phyloP scores from a whole-genome alignment of 2,329 filamentous ascomycete species.

The Ascochyta rabiei region DNA sequence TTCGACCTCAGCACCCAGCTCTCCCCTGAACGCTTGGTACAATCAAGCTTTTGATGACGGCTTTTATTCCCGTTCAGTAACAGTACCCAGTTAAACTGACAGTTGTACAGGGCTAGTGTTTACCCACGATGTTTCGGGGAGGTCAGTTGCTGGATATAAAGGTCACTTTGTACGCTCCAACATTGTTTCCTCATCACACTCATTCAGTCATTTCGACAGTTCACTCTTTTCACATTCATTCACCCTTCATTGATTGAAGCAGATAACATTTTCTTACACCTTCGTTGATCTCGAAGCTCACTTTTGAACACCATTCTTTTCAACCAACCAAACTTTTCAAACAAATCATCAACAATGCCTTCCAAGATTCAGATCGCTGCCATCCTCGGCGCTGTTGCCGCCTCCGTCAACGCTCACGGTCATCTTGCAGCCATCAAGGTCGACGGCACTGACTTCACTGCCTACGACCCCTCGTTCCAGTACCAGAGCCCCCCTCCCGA shows the following conservation, averaged over 20 bases:
- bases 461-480: slow-evolving; percentile 51
- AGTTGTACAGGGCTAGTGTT: slow-evolving; percentile 14
- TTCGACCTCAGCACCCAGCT: neutral
- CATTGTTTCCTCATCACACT: slow-evolving; percentile 20
- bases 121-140: slow-evolving; percentile 11
- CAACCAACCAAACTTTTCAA: slow-evolving; percentile 8
- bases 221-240: slow-evolving; percentile 33
- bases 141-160: slow-evolving; percentile 23
- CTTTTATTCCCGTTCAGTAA: slow-evolving; percentile 14
- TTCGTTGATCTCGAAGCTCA: slow-evolving; percentile 38
- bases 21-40: slow-evolving; percentile 9
- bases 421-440: slow-evolving; percentile 52
- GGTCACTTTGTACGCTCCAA: slow-evolving; percentile 4
- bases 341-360: slow-evolving; percentile 32
- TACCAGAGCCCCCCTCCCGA: slow-evolving; percentile 42
- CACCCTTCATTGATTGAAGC: slow-evolving; percentile 39
- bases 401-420: slow-evolving; percentile 54
- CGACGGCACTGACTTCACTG: slow-evolving; percentile 54
- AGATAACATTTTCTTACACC: slow-evolving; percentile 27
- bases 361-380: slow-evolving; percentile 39
- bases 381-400: slow-evolving; percentile 41
- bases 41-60: slow-evolving; percentile 21
- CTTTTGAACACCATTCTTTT: slow-evolving; percentile 18
- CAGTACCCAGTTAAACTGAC: slow-evolving; percentile 13
- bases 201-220: slow-evolving; percentile 31